Base-by-base conservation (phyloP, 1,284 basidiomycete genomes). In the Lentinus polychrous region DNA sequence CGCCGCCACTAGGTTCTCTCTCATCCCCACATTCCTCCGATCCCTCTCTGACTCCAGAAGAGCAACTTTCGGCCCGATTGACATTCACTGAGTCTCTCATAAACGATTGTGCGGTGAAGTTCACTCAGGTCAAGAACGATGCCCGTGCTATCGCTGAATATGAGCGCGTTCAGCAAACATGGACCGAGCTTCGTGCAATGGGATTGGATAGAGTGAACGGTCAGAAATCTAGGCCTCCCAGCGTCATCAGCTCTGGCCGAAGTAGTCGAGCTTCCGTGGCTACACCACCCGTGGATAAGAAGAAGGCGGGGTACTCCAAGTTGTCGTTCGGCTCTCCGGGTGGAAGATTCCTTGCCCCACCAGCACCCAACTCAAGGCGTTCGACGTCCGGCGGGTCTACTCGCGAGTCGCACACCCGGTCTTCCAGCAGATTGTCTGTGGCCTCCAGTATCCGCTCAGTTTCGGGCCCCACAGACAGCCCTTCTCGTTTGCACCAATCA, bases 101-200 rank as follows among this genome's bases (percentile, higher is more conserved):
- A 23, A 68, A 72, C 12, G 64, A 69, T 12, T 70, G 86, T 64
- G 63, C 66, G 36, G 60, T 61, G 1, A 62, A 64, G 22, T 74
- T 74, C 42, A 57, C 62, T 11, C 46, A 59, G 6, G 68, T 83
- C 18, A 56, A 67, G 3, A 66, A 78, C 49, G 88, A 91, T 60
- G 54, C 63, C 15, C 75, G 87, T 39, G 79, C 78, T 8, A 60
- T 66, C 18, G 62, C 71, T 7, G 88, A 91, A 58, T 70, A 73
- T 49, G 67, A 71, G 4, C 77, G 88, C 17, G 69, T 90, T 24
- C 63, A 78, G 38, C 87, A 91, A 62, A 86, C 86, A 1, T 91
- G 86, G 85, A 65, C 63, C 27, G 89, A 92, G 65, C 66, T 92
- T 32, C 75, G 81, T 53, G 86, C 88, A 27, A 91, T 91, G 88